phyloP scores from a whole-genome alignment of 495 filamentous ascomycete genomes.

The Neohortaea acidophila region DNA sequence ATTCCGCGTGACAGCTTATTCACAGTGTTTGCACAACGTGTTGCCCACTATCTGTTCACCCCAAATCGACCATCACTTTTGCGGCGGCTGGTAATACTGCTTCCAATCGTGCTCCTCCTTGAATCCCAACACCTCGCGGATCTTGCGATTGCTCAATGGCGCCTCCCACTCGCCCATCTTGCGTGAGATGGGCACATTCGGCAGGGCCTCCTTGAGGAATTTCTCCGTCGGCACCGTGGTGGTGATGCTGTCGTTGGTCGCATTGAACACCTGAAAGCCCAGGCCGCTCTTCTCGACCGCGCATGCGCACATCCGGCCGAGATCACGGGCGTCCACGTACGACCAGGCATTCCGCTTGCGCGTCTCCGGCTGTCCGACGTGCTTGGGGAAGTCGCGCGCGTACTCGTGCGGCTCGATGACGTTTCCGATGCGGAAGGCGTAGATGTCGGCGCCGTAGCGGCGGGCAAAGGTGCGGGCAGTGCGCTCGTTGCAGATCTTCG shows the following conservation, averaged over 20 bases:
- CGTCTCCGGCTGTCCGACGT: constrained; percentile 33
- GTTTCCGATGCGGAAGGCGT: constrained; percentile 42
- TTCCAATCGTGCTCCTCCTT: constrained; percentile 42
- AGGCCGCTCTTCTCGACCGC: constrained; percentile 34
- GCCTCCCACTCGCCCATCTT: constrained; percentile 41
- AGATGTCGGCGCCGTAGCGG: constrained; percentile 41
- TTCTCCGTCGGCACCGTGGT: constrained; percentile 30
- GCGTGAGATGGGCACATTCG: constrained; percentile 33
- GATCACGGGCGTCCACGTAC: constrained; percentile 44
- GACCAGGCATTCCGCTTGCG: constrained; percentile 43
- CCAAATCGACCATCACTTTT: too few relatives aligned
- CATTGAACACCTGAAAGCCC: constrained; percentile 48
- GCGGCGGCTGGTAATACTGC: constrained; percentile 25
- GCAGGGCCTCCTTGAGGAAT: constrained; percentile 35
- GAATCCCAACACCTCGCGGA: constrained; percentile 42
- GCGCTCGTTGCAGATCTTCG: constrained; percentile 43
- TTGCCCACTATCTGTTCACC: too few relatives aligned
- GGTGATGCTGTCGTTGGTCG: constrained; percentile 44
- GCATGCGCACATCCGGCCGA: constrained; percentile 43
- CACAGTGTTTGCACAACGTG: too few relatives aligned
- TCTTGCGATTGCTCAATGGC: constrained; percentile 44
- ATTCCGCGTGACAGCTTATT: too few relatives aligned
- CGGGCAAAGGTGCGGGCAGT: constrained; percentile 40
- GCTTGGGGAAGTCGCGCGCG: constrained; percentile 33
- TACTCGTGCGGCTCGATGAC: constrained; percentile 48